A percentile compares a stretch with the other conserved stretches of the same genome.
These are phyloP conservation scores for Daldinia bambusicola DNA, from an alignment of 495 filamentous ascomycete genomes.

Conservation along the genomic window DNA sequence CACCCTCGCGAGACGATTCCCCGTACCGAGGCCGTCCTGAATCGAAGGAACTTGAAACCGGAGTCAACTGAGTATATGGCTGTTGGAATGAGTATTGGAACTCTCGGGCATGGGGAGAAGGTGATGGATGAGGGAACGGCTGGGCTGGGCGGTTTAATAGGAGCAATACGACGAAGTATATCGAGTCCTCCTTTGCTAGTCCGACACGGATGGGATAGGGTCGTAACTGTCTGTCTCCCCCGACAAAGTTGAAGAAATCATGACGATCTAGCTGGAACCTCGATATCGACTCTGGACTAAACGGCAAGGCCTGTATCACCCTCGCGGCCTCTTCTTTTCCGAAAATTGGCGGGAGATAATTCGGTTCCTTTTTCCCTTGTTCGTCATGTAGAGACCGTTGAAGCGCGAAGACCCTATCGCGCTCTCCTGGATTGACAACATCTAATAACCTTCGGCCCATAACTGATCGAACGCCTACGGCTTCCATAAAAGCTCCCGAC, in stretches of 20 bases:
- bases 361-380: conserved; percentile 61
- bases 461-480: conserved; percentile 56
- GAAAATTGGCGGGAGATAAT: conserved; percentile 66
- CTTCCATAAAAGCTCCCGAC: conserved; percentile 61
- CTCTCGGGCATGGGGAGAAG: conserved; percentile 60
- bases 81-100: conserved; percentile 58
- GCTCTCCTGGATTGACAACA: conserved; percentile 59
- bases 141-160: conserved; percentile 49
- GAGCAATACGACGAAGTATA: conserved; percentile 62
- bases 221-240: conserved; percentile 57
- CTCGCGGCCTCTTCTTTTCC: conserved; percentile 58
- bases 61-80: conserved; percentile 54
- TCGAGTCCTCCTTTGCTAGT: conserved; percentile 62
- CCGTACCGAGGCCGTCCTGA: conserved; percentile 51
- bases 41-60: conserved; percentile 56
- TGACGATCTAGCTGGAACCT: conserved; percentile 57
- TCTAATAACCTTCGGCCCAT: conserved; percentile 59
- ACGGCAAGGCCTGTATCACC: conserved; percentile 60
- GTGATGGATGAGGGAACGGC: conserved; percentile 54
- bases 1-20: conserved; percentile 49
- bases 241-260: conserved; percentile 62
- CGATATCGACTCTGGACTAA: conserved; percentile 58
- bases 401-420: conserved; percentile 59
- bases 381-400: conserved; percentile 61
- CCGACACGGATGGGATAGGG: conserved; percentile 57